Percentiles rank a stretch among this genome's conserved stretches.
Evolutionary conservation across 805 yeast genomes (phyloP).

Genomic region (Teunomyces lycoperdinae): DNA sequence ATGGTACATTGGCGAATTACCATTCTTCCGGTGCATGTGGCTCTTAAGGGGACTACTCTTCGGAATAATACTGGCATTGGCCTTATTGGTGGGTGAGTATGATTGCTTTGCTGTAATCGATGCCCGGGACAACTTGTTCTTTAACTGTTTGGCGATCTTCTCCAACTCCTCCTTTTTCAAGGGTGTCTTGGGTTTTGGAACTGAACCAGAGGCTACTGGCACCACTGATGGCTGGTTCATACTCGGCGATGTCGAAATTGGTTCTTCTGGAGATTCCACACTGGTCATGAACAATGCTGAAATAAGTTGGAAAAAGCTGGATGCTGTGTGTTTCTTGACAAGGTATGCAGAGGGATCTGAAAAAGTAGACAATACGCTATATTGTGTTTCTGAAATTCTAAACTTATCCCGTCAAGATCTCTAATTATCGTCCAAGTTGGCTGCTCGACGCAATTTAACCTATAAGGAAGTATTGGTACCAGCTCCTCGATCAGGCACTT

Average conservation of each 20-base stretch:
- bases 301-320: too few species aligned
- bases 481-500: slow-evolving; percentile 1
- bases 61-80: slow-evolving; percentile 13
- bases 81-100: slow-evolving; percentile 14
- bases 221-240: slow-evolving; percentile 2
- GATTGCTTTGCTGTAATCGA: slow-evolving; percentile 43
- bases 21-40: slow-evolving; percentile 24
- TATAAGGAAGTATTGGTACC: background rate
- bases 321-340: too few species aligned
- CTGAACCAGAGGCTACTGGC: slow-evolving; percentile 4
- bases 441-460: background rate
- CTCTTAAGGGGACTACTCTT: slow-evolving; percentile 31
- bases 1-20: slow-evolving; percentile 16
- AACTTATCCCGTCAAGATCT: too few species aligned
- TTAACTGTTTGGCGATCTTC: slow-evolving; percentile 42
- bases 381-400: too few species aligned
- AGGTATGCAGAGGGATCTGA: too few species aligned
- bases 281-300: background rate
- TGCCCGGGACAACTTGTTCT: slow-evolving; percentile 40
- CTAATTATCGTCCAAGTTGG: background rate
- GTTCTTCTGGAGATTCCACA: slow-evolving; percentile 3
- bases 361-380: too few species aligned
- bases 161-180: slow-evolving; percentile 44
- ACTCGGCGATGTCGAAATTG: background rate
- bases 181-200: slow-evolving; percentile 29